Evolutionary conservation across 495 filamentous ascomycete genomes (phyloP), one percentile per base, ranked within the genome.

Genomic region (Hypomontagnella submonticulosa): DNA sequence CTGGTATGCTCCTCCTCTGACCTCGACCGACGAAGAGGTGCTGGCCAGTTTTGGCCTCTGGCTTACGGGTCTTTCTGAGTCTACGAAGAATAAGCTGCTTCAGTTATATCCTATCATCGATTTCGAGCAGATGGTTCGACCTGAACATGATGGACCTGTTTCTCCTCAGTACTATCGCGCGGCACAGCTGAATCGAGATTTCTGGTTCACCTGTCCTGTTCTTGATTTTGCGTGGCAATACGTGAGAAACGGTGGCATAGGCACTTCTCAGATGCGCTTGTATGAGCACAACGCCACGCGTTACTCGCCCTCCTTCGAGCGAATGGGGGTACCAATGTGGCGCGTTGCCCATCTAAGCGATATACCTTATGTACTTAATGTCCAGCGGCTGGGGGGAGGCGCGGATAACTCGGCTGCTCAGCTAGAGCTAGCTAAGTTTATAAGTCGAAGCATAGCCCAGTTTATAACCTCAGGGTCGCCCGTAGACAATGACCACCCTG

Each of bases 291-390:
- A 47, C 19, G n/a, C 52, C 1, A 56, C 52, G n/a, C 52, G 52
- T 16, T 56, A 32, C 41, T 9, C 38, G n/a, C 52, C 52, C 9
- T 32, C 27, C 2, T 56, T 16, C 18, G 52, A 56, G 52, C 12
- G 8, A 20, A 56, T 56, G 37, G 52, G 52, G 0, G 52, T 56
- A 30, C 52, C 36, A 8, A 56, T 56, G 52, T 56, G 52, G 52
- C 52, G 52, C 12, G 52, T 56, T 10, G 37, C 52, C 5, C 52
- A 56, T 43, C 52, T 56, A n/a, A 56, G 52, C 52, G 52, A 56
- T 36, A 56, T 56, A 27, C 52, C 52, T 4, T 56, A 56, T 36
- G 52, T 56, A 13, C 52, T 56, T 2, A 56, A 56, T n/a, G 11
- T 32, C 52, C 52, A 56, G 37, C 15, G 15, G 3, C 12, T 56